Evolutionary conservation across 495 filamentous ascomycete genomes (phyloP).

Genomic region (Aspergillus diversus): DNA sequence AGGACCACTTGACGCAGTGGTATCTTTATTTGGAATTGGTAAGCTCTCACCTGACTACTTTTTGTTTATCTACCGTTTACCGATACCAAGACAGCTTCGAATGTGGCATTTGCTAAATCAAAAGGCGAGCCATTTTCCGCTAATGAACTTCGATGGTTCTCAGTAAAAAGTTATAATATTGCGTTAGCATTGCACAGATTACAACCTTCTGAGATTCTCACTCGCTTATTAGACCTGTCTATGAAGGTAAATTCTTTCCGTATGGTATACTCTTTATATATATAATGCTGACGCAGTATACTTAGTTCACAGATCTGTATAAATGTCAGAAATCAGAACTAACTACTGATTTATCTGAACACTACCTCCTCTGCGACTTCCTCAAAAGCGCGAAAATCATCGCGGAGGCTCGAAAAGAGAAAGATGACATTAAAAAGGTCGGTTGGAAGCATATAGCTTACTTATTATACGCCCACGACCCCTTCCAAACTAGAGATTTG

Average conservation of each 20-base stretch:
- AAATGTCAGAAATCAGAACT: constrained; percentile 45
- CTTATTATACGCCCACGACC: no score
- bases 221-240: constrained; percentile 63
- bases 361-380: constrained; percentile 70
- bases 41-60: constrained; percentile 19
- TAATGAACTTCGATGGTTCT: constrained; percentile 80
- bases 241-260: constrained; percentile 39
- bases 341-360: constrained; percentile 55
- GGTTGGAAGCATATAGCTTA: not conserved
- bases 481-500: no score
- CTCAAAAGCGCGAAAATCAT: constrained; percentile 62
- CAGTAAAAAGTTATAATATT: constrained; percentile 75
- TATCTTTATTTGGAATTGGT: constrained; percentile 67
- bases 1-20: constrained; percentile 53
- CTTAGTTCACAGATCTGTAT: constrained; percentile 61
- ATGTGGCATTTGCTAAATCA: constrained; percentile 38
- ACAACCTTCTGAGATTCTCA: constrained; percentile 54
- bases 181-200: constrained; percentile 60
- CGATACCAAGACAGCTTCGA: constrained; percentile 44
- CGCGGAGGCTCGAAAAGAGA: constrained; percentile 65
- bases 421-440: constrained; percentile 58
- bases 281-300: not conserved
- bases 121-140: constrained; percentile 49
- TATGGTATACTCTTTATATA: not conserved
- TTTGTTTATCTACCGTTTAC: not conserved